These are phyloP conservation scores for Teratosphaeria epicoccoides DNA, from an alignment of 2,329 filamentous ascomycete species.

Conservation along the genomic window DNA sequence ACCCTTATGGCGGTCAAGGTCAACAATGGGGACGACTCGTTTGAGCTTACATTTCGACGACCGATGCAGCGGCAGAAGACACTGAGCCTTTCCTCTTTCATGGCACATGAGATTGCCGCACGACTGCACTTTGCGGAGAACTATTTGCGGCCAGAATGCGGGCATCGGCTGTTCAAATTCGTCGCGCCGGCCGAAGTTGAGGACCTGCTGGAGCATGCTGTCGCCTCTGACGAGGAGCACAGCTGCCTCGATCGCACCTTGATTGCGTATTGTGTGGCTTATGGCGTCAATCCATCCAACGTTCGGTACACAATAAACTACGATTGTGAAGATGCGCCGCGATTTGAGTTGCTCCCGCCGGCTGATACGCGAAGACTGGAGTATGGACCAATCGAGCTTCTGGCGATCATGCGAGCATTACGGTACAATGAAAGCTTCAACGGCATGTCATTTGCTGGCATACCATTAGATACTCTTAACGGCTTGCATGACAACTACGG, in stretches of 20 bases:
- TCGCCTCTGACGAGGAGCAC: conserved; percentile 47
- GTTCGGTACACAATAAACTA: conserved; percentile 54
- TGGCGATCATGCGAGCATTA: conserved; percentile 58
- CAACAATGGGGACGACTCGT: conserved; percentile 52
- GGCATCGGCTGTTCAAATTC: conserved; percentile 52
- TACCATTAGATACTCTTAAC: conserved; percentile 56
- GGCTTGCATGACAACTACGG: conserved; percentile 50
- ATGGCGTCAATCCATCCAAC: conserved; percentile 55
- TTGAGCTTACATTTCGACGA: conserved; percentile 51
- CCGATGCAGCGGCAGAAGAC: conserved; percentile 47
- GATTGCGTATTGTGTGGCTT: conserved; percentile 59
- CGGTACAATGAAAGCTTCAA: conserved; percentile 61
- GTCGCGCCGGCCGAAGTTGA: conserved; percentile 47
- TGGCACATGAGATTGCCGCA: conserved; percentile 53
- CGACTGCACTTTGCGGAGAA: conserved; percentile 52
- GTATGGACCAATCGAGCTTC: conserved; percentile 53
- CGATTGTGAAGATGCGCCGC: conserved; percentile 55
- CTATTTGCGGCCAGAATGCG: conserved; percentile 55
- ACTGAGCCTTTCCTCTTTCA: conserved; percentile 53
- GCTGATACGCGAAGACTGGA: conserved; percentile 39
- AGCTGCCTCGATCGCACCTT: conserved; percentile 55
- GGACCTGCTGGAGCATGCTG: conserved; percentile 38
- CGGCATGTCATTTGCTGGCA: conserved; percentile 55
- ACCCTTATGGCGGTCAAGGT: conserved; percentile 50
- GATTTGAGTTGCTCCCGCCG: conserved; percentile 53